phyloP scores from a whole-genome alignment of 2,329 filamentous ascomycete genomes.

The Penicillium palitans region DNA sequence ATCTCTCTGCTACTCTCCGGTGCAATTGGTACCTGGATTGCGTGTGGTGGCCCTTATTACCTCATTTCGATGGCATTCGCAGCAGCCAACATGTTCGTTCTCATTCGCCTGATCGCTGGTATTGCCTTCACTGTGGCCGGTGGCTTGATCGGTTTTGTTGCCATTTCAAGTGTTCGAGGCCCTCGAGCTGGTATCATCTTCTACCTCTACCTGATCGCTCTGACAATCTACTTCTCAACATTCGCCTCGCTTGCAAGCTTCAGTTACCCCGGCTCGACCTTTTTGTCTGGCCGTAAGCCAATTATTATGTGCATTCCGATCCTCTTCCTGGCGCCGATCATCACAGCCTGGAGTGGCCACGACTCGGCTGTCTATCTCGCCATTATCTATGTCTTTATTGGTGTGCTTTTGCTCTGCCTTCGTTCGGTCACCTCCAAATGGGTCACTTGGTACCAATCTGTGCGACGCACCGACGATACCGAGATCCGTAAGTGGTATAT shows the following conservation, averaged over 20 bases:
- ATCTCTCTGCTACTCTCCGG: constrained; percentile 60
- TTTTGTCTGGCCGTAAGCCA: constrained; percentile 58
- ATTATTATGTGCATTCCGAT: constrained; percentile 59
- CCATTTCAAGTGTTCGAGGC: constrained; percentile 49
- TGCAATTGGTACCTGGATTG: constrained; percentile 64
- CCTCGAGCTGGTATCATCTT: constrained; percentile 56
- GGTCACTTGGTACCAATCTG: constrained; percentile 55
- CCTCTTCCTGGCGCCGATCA: constrained; percentile 57
- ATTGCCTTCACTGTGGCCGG: constrained; percentile 54
- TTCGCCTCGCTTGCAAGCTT: constrained; percentile 57
- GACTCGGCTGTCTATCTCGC: constrained; percentile 59
- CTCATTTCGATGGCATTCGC: constrained; percentile 58
- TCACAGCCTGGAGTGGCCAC: constrained; percentile 55
- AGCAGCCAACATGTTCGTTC: constrained; percentile 56
- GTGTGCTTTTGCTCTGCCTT: constrained; percentile 53
- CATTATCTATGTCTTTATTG: constrained; percentile 56
- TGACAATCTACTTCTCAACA: constrained; percentile 61
- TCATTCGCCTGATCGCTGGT: constrained; percentile 55
- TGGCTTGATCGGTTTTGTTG: constrained; percentile 55
- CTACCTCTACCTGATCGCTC: constrained; percentile 58
- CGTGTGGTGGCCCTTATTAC: constrained; percentile 63
- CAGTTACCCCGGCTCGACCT: constrained; percentile 56
- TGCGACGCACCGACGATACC: constrained; percentile 42
- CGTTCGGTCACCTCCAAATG: constrained; percentile 58
- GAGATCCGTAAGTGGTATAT: constrained; percentile 46